Percentiles rank a stretch among this genome's conserved stretches.
phyloP scores from a whole-genome alignment of 306 rosid genomes.

The Trichosanthes cucumerina region DNA sequence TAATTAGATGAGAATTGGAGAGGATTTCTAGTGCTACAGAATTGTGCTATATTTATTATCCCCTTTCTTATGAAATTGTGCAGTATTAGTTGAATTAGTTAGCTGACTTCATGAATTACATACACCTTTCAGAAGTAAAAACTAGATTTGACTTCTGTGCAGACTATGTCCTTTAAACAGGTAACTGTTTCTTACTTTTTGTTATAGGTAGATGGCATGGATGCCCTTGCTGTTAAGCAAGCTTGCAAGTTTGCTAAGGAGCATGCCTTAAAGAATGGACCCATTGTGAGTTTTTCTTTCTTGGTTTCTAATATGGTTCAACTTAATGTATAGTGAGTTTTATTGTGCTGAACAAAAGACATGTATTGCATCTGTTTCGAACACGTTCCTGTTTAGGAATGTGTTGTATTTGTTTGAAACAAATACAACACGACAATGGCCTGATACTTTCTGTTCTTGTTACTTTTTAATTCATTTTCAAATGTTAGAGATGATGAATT shows the following conservation, averaged over 20 bases:
- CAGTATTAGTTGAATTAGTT: too few species aligned
- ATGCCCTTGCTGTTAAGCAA: slow-evolving; percentile 88
- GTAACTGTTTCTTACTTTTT: slow-evolving; percentile 7
- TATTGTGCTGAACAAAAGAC: not conserved
- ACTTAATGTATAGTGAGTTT: not conserved
- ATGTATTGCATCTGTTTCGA: not conserved
- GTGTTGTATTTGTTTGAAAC: not conserved
- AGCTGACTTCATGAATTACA: not conserved
- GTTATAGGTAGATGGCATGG: slow-evolving; percentile 93
- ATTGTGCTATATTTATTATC: too few species aligned
- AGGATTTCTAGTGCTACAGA: too few species aligned
- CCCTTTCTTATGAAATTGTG: not conserved
- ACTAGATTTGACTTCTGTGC: not conserved
- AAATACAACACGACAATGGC: not conserved
- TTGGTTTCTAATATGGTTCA: not conserved
- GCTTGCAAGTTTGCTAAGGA: slow-evolving; percentile 93
- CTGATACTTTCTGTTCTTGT: not conserved
- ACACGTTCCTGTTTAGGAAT: not conserved
- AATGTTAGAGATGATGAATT: not conserved
- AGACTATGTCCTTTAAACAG: too few species aligned
- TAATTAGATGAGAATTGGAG: not conserved
- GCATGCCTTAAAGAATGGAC: slow-evolving; percentile 88
- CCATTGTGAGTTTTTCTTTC: slow-evolving; percentile 62
- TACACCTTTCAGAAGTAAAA: not conserved
- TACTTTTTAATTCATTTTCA: not conserved